phyloP scores from a whole-genome alignment of 2,329 filamentous ascomycete genomes.

The Clonostachys chloroleuca region DNA sequence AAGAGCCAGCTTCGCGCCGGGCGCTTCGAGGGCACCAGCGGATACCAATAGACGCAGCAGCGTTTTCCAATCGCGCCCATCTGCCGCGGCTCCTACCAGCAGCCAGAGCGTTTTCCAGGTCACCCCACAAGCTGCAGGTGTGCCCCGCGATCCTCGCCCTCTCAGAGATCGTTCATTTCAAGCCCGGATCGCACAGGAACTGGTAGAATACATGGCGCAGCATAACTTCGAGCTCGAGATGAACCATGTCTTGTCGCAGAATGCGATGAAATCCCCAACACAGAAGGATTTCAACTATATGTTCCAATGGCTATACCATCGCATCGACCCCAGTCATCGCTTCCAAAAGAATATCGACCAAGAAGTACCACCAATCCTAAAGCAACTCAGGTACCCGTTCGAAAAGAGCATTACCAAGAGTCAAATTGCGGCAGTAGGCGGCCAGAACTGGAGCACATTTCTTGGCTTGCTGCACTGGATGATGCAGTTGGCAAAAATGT shows the following conservation, averaged over 20 bases:
- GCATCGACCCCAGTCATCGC: conserved; percentile 88
- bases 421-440: conserved; percentile 89
- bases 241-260: conserved; percentile 88
- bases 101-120: conserved; percentile 96
- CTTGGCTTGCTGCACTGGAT: conserved; percentile 95
- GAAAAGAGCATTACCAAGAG: conserved; percentile 96
- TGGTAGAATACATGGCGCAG: conserved; percentile 86
- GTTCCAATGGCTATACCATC: conserved; percentile 96
- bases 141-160: conserved; percentile 81
- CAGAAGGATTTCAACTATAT: conserved; percentile 98
- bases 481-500: conserved; percentile 95
- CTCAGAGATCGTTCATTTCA: conserved; percentile 79
- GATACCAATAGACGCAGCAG: conserved; percentile 71
- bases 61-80: conserved; percentile 68
- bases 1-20: conserved; percentile 59
- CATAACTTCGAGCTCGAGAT: conserved; percentile 98
- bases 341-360: conserved; percentile 95
- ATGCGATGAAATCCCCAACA: conserved; percentile 88
- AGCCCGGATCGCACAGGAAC: conserved; percentile 77
- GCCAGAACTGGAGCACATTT: conserved; percentile 96
- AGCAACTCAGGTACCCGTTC: conserved; percentile 91
- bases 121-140: conserved; percentile 73
- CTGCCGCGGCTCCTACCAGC: conserved; percentile 59
- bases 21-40: conserved; percentile 39
- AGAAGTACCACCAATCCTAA: conserved; percentile 87